Conservation (phyloP, 495 filamentous ascomycete genomes). For the Aspergillus heteromorphus region DNA sequence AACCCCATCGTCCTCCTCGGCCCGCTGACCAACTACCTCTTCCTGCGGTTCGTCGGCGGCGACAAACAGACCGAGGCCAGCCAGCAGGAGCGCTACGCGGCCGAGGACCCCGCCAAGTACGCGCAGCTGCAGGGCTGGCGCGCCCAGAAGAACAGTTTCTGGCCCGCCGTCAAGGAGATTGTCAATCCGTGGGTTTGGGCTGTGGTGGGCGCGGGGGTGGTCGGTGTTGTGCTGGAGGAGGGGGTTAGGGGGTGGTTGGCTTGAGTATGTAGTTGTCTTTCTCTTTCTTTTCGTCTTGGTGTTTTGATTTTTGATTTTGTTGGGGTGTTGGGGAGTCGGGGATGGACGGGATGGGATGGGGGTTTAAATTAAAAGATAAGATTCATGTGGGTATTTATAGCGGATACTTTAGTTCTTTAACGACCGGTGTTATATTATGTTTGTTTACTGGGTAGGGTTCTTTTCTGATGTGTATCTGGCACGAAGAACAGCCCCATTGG, state of each 20-base stretch:
- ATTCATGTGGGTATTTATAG: too few relatives aligned
- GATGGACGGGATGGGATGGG: too few relatives aligned
- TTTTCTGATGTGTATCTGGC: too few relatives aligned
- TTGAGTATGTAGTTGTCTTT: too few relatives aligned
- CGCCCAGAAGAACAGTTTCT: conserved; percentile 52
- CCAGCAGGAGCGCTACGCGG: conserved; percentile 45
- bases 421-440: too few relatives aligned
- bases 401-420: too few relatives aligned
- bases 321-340: too few relatives aligned
- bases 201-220: conserved; percentile 41
- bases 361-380: too few relatives aligned
- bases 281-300: too few relatives aligned
- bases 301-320: too few relatives aligned
- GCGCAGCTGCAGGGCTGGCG: conserved; percentile 43
- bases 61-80: conserved; percentile 48
- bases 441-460: too few relatives aligned
- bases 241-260: conserved; percentile 6
- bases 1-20: conserved; percentile 50
- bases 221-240: conserved; percentile 26
- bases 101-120: conserved; percentile 42
- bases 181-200: conserved; percentile 51
- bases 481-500: too few relatives aligned
- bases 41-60: conserved; percentile 50
- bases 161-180: conserved; percentile 44
- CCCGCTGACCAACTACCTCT: conserved; percentile 51